Conservation (phyloP, 371 early-diverging fungal species). For the Lichtheimia ornata region DNA sequence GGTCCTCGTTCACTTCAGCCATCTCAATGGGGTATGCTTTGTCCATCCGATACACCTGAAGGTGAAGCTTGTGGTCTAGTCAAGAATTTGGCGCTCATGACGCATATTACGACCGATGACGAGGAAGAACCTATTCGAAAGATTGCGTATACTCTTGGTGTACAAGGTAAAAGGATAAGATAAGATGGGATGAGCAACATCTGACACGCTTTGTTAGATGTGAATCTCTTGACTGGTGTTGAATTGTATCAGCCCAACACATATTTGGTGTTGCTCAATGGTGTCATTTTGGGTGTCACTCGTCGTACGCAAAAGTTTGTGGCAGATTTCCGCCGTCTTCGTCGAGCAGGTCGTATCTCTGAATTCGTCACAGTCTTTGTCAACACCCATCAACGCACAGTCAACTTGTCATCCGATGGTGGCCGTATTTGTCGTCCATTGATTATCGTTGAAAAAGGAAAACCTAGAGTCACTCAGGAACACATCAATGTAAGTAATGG, state of each 20-base stretch:
- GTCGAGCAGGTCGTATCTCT: constrained; percentile 87
- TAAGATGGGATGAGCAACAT: no score
- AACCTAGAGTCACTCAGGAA: constrained; percentile 68
- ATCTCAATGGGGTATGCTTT: constrained; percentile 99
- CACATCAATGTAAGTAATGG: constrained; percentile 62
- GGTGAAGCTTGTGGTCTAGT: constrained; percentile 99
- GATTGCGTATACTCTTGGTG: constrained; percentile 82
- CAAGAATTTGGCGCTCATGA: constrained; percentile 98
- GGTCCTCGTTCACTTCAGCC: constrained; percentile 99
- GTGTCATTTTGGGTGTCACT: constrained; percentile 89
- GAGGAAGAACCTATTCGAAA: constrained; percentile 80
- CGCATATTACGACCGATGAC: constrained; percentile 98
- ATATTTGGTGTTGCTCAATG: constrained; percentile 91
- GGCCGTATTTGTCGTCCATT: constrained; percentile 98
- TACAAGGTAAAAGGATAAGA: constrained; percentile 55
- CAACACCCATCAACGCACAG: constrained; percentile 79
- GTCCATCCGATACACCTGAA: constrained; percentile 99
- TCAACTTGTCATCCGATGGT: constrained; percentile 97
- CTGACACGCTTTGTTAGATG: constrained; percentile 52
- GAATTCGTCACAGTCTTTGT: constrained; percentile 95
- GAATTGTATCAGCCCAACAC: constrained; percentile 78
- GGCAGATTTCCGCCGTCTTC: constrained; percentile 77
- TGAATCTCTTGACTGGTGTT: constrained; percentile 79
- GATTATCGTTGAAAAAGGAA: constrained; percentile 92
- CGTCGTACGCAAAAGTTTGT: constrained; percentile 81